These are phyloP conservation scores for Penicillium sclerotiorum DNA, from an alignment of 2,329 filamentous ascomycete species.

Conservation along the genomic window DNA sequence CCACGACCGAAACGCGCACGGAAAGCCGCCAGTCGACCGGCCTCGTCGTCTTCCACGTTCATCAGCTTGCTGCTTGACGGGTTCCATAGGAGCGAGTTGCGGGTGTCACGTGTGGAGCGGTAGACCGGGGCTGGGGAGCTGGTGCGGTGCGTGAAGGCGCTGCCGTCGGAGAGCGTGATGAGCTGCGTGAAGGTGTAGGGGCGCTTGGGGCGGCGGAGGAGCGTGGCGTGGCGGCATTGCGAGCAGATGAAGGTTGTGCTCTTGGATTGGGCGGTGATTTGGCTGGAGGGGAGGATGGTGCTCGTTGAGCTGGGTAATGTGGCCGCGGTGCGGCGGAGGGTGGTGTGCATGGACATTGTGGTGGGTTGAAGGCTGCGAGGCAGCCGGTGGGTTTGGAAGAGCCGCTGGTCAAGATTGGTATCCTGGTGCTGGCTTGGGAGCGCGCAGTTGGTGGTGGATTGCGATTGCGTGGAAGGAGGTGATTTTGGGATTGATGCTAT, in stretches of 20 bases:
- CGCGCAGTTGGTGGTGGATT: background rate
- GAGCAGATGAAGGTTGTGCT: constrained; percentile 50
- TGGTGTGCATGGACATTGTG: constrained; percentile 40
- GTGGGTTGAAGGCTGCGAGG: background rate
- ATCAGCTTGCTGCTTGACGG: constrained; percentile 76
- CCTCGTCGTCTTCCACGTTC: constrained; percentile 94
- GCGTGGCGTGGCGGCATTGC: constrained; percentile 78
- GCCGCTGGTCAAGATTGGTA: background rate
- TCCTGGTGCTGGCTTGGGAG: background rate
- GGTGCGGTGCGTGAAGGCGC: constrained; percentile 64
- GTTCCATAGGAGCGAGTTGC: constrained; percentile 91
- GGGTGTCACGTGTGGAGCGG: constrained; percentile 74
- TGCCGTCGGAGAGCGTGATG: constrained; percentile 87
- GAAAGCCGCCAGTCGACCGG: constrained; percentile 84
- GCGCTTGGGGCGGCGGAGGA: constrained; percentile 82
- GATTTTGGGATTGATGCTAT: constrained; percentile 30
- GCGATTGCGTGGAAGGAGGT: constrained; percentile 12
- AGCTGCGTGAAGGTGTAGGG: constrained; percentile 98
- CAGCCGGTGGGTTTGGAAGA: background rate
- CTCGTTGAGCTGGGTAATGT: constrained; percentile 32
- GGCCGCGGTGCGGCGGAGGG: constrained; percentile 40
- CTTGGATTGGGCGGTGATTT: constrained; percentile 32
- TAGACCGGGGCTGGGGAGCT: constrained; percentile 59
- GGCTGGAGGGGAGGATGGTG: constrained; percentile 38
- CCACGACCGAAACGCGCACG: constrained; percentile 78